Percentiles rank a stretch among this genome's conserved stretches.
Conservation (phyloP, 768 basidiomycete genomes). For the Tulasnella sp. region DNA sequence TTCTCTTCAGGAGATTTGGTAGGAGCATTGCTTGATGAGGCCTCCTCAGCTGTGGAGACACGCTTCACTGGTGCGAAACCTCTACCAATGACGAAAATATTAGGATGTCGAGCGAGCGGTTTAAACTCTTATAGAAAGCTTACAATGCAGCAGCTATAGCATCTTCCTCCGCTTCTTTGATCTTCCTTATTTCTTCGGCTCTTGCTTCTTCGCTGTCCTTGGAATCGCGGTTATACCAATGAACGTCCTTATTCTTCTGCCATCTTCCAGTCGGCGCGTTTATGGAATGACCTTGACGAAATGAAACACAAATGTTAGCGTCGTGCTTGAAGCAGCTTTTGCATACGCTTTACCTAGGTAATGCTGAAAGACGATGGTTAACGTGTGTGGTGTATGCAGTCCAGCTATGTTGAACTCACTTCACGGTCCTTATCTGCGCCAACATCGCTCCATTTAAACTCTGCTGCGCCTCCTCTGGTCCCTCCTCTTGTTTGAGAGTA, state of each 20-base stretch:
- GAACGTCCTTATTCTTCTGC: constrained; percentile 96
- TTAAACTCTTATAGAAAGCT: constrained; percentile 24
- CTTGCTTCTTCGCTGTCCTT: constrained; percentile 40
- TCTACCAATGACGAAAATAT: constrained; percentile 38
- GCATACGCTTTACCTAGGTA: constrained; percentile 45
- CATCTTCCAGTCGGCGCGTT: constrained; percentile 93
- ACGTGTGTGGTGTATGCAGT: not conserved
- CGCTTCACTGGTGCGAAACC: constrained; percentile 47
- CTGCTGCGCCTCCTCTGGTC: constrained; percentile 84
- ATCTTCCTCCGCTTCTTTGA: constrained; percentile 87
- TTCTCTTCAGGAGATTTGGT: constrained; percentile 26
- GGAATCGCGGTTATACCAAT: constrained; percentile 81
- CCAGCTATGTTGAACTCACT: constrained; percentile 37
- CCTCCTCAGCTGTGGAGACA: constrained; percentile 33
- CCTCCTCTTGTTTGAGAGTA: constrained; percentile 45
- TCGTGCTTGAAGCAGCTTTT: not conserved
- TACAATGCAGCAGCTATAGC: constrained; percentile 75
- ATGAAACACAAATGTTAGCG: not conserved
- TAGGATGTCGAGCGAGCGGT: not conserved
- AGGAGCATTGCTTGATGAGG: not conserved
- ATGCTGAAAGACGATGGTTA: constrained; percentile 45
- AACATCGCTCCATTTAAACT: constrained; percentile 87
- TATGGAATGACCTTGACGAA: constrained; percentile 62
- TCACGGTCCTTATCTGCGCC: constrained; percentile 91
- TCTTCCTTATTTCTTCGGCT: constrained; percentile 62